phyloP scores from a whole-genome alignment of 208 protist species.

The Leishmania turanica region DNA sequence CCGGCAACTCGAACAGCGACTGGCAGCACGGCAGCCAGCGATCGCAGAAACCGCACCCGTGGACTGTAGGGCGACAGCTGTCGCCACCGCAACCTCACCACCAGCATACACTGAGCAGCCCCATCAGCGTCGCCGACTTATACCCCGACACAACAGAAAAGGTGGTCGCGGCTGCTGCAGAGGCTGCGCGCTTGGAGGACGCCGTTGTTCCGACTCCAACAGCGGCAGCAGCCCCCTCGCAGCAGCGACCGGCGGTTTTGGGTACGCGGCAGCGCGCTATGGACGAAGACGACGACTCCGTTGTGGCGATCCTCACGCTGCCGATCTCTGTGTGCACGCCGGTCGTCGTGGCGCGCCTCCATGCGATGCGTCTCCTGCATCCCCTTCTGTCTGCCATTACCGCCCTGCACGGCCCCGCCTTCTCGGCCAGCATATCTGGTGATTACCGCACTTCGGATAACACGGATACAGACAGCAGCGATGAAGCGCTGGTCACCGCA shows the following conservation, averaged over 20 bases:
- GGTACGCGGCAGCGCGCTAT: background rate
- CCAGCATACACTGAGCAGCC: background rate
- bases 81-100: background rate
- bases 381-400: constrained; percentile 29
- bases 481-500: constrained; percentile 9
- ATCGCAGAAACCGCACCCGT: constrained; percentile 3
- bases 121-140: background rate
- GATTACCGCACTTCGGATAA: constrained; percentile 4
- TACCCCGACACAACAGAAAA: background rate
- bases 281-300: constrained; percentile 18
- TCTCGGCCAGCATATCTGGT: background rate
- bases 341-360: constrained; percentile 24
- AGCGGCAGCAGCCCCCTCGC: background rate
- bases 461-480: constrained; percentile 7
- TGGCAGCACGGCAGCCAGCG: constrained; percentile 8
- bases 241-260: background rate
- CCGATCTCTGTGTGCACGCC: constrained; percentile 30
- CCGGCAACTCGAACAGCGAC: constrained; percentile 15
- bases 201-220: background rate
- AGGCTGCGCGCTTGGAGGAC: background rate
- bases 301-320: constrained; percentile 24
- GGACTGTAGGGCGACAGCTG: background rate
- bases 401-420: background rate
- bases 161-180: background rate
- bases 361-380: constrained; percentile 27